phyloP scores from a whole-genome alignment of 306 rosid genomes.

The Quercus glauca region DNA sequence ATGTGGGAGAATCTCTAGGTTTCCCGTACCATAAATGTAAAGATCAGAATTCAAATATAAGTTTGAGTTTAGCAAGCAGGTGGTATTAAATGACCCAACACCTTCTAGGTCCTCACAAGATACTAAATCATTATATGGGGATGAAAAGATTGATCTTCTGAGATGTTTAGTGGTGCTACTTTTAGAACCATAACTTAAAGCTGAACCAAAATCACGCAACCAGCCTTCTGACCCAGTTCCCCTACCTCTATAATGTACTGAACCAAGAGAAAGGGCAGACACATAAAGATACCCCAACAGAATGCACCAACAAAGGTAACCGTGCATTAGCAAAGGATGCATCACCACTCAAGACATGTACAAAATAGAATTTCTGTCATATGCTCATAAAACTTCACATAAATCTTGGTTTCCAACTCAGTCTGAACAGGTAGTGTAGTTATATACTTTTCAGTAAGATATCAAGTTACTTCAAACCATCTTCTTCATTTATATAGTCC shows the following conservation, averaged over 20 bases:
- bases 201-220: constrained; percentile 37
- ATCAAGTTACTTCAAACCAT: constrained; percentile 4
- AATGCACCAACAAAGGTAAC: constrained; percentile 56
- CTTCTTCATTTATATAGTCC: background rate
- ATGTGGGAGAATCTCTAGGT: constrained; percentile 81
- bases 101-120: constrained; percentile 90
- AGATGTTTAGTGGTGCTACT: constrained; percentile 22
- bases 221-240: constrained; percentile 29
- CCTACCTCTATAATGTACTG: constrained; percentile 36
- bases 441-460: background rate
- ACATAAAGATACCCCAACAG: constrained; percentile 54
- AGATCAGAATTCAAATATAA: constrained; percentile 57
- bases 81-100: constrained; percentile 90
- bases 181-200: constrained; percentile 33
- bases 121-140: constrained; percentile 34
- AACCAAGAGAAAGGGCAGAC: constrained; percentile 46
- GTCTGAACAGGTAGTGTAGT: constrained; percentile 1
- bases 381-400: constrained; percentile 32
- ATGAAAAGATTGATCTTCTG: constrained; percentile 30
- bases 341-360: constrained; percentile 50
- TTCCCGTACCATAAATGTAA: constrained; percentile 73
- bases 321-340: constrained; percentile 48
- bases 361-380: constrained; percentile 13
- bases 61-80: constrained; percentile 82
- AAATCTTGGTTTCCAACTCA: constrained; percentile 28